Evolutionary conservation across 2,329 filamentous ascomycete genomes (phyloP).

Genomic region (Mollisia scopiformis): DNA sequence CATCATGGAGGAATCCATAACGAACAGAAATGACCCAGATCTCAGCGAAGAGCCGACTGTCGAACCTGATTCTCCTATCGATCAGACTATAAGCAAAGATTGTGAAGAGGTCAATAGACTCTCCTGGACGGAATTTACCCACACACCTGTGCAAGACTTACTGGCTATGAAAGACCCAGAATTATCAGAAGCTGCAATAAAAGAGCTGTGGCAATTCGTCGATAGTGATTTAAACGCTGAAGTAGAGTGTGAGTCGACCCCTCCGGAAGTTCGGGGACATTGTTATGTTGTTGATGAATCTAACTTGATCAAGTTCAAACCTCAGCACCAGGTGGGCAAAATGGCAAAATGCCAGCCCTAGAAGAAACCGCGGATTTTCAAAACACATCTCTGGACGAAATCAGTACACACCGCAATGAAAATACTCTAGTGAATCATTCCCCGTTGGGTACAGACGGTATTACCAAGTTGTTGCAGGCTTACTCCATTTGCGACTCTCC

Average conservation of each 20-base stretch:
- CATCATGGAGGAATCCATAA: background rate
- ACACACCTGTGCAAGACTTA: background rate
- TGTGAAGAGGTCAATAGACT: background rate
- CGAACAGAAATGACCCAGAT: no score
- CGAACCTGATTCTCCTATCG: no score
- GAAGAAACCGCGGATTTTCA: no score
- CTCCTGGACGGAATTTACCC: background rate
- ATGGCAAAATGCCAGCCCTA: no score
- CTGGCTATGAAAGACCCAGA: background rate
- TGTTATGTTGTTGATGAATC: no score
- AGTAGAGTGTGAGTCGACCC: background rate
- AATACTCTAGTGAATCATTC: background rate
- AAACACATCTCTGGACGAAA: no score
- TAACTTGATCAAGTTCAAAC: no score
- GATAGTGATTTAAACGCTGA: background rate
- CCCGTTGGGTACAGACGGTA: background rate
- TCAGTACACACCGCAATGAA: no score
- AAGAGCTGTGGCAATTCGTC: background rate
- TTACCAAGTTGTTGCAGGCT: background rate
- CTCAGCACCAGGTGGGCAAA: no score
- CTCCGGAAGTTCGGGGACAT: no score
- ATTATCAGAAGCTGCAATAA: background rate
- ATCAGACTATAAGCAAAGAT: background rate
- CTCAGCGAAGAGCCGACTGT: no score
- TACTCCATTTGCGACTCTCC: background rate